Percentiles rank a stretch among this genome's conserved stretches.
Evolutionary conservation across 2,329 filamentous ascomycete species (phyloP).

Genomic region (Cladosporium cucumerinum): DNA sequence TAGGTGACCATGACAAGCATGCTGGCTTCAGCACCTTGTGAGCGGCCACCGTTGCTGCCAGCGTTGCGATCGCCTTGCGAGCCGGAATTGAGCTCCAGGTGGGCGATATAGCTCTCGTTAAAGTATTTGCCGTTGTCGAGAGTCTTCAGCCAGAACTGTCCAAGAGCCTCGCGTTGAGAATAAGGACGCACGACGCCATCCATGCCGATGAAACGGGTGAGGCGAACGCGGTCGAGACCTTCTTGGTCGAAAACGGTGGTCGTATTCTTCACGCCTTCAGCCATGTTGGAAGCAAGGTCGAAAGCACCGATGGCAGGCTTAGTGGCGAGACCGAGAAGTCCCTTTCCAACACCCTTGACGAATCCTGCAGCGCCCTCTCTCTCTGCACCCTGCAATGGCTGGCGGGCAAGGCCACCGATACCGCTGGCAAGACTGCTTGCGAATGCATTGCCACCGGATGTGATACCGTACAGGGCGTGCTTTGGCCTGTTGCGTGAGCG

Average conservation of each 20-base stretch:
- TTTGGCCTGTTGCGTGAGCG: constrained; percentile 91
- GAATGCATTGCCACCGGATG: constrained; percentile 90
- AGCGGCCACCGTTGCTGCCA: constrained; percentile 16
- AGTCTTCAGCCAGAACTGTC: constrained; percentile 98
- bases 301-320: constrained; percentile 97
- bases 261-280: constrained; percentile 96
- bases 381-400: constrained; percentile 92
- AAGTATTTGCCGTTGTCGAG: constrained; percentile 97
- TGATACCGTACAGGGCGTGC: constrained; percentile 94
- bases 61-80: constrained; percentile 63
- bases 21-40: constrained; percentile 27
- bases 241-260: constrained; percentile 96
- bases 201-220: constrained; percentile 84
- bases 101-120: constrained; percentile 94
- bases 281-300: constrained; percentile 93
- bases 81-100: constrained; percentile 67
- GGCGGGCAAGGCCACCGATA: constrained; percentile 86
- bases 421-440: constrained; percentile 89
- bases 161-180: constrained; percentile 88
- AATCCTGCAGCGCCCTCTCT: constrained; percentile 92
- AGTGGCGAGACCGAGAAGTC: constrained; percentile 86
- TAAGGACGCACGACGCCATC: constrained; percentile 95
- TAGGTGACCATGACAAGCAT: constrained; percentile 68
- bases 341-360: constrained; percentile 96
- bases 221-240: constrained; percentile 89